A percentile compares a stretch with the other conserved stretches of the same genome.
Conservation (phyloP, 1,284 basidiomycete genomes). For the Apiotrichum brassicae region DNA sequence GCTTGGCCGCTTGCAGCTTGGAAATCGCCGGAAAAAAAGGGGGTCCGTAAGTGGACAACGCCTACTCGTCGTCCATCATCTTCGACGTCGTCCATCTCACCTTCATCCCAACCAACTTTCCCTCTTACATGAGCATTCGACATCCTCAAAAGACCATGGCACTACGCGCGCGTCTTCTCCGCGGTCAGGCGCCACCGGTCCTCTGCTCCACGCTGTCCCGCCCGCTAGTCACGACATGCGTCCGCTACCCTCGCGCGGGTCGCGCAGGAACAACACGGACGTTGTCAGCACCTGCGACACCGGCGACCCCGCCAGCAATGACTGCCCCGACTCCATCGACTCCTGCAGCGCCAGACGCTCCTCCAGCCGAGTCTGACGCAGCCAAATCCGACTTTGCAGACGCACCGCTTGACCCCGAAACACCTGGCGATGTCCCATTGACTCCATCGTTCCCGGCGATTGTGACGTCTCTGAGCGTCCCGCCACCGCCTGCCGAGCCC, state of each 20-base stretch:
- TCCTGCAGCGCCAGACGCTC: neutral
- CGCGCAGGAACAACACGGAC: neutral
- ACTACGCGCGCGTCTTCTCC: slow-evolving; percentile 4
- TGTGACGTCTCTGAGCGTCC: slow-evolving; percentile 12
- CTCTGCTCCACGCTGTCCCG: slow-evolving; percentile 1
- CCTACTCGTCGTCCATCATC: no score
- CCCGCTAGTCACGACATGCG: slow-evolving; percentile 2
- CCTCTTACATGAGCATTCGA: slow-evolving; percentile 10
- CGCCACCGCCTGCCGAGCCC: slow-evolving; percentile 1
- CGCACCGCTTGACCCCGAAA: neutral
- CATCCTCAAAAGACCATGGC: neutral
- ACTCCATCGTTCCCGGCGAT: slow-evolving; percentile 11
- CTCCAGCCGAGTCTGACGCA: neutral
- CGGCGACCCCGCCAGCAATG: neutral
- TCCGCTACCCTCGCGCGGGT: neutral
- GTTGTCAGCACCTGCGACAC: neutral
- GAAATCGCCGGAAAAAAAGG: no score
- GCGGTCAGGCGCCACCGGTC: neutral
- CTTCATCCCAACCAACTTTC: no score
- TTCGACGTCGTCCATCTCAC: neutral
- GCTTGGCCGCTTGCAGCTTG: no score
- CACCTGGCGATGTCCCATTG: neutral
- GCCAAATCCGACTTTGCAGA: neutral
- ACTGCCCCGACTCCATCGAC: neutral
- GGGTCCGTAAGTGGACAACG: no score